Conservation (phyloP, 371 early-diverging fungal species). For the Mucor racemosus region DNA sequence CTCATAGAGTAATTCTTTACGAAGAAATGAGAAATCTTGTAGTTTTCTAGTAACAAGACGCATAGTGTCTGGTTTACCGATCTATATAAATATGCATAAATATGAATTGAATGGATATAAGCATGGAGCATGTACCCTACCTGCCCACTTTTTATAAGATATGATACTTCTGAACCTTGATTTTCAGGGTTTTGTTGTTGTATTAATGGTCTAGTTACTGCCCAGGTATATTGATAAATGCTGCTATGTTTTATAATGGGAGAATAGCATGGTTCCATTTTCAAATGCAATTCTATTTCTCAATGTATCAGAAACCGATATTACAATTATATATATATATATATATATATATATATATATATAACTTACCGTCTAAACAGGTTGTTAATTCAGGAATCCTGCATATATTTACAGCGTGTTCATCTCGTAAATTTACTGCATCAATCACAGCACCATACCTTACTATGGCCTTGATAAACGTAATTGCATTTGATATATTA, state of each 20-base stretch:
- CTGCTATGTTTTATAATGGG: neutral
- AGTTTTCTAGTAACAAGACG: slow-evolving; percentile 43
- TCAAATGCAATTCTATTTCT: slow-evolving; percentile 9
- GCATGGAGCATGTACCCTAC: slow-evolving; percentile 12
- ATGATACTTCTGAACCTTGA: slow-evolving; percentile 28
- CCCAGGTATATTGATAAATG: slow-evolving; percentile 20
- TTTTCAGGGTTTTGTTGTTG: slow-evolving; percentile 28
- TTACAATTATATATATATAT: neutral
- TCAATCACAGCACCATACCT: slow-evolving; percentile 13
- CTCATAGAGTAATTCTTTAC: slow-evolving; percentile 48
- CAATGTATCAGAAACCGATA: neutral
- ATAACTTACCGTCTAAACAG: slow-evolving; percentile 43
- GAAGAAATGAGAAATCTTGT: slow-evolving; percentile 54
- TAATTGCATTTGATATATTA: neutral
- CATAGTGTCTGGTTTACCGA: slow-evolving; percentile 34
- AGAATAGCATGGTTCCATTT: neutral
- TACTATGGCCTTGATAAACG: slow-evolving; percentile 15
- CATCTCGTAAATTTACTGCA: slow-evolving; percentile 29
- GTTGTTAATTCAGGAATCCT: slow-evolving; percentile 32
- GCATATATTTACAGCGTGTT: slow-evolving; percentile 44
- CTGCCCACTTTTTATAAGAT: slow-evolving; percentile 48
- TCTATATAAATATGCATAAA: slow-evolving; percentile 14
- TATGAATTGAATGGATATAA: neutral
- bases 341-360: neutral
- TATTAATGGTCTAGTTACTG: slow-evolving; percentile 39